Percentiles rank a stretch among this genome's conserved stretches.
Conservation (phyloP, 257 asterid genomes). For the Capsicum baccatum region DNA sequence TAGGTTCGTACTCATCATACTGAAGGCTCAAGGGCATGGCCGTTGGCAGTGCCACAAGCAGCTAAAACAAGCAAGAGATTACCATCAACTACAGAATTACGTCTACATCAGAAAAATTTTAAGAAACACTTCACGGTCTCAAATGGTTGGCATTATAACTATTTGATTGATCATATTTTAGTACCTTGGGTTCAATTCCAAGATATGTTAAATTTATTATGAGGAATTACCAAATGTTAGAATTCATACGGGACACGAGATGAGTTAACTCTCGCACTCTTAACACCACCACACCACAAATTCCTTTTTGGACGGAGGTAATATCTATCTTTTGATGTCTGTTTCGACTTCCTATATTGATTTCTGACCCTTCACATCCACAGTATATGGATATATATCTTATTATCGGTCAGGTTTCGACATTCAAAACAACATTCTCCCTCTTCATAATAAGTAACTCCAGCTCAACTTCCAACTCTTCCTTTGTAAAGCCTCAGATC, state of each 20-base stretch:
- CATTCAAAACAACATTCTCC: background rate
- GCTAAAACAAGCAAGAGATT: slow-evolving; percentile 49
- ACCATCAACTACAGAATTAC: slow-evolving; percentile 11
- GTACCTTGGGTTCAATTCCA: background rate
- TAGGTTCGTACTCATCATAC: slow-evolving; percentile 71
- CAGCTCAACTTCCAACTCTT: slow-evolving; percentile 2
- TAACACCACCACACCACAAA: background rate
- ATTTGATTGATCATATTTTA: background rate
- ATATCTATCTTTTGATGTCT: background rate
- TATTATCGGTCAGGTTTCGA: background rate
- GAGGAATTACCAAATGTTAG: background rate
- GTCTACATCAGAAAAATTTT: slow-evolving; percentile 22
- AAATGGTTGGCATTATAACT: background rate
- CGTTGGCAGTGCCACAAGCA: slow-evolving; percentile 68
- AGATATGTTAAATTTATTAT: background rate
- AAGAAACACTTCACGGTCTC: background rate
- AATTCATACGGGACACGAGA: background rate
- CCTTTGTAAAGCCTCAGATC: background rate
- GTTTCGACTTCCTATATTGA: background rate
- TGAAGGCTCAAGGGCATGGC: slow-evolving; percentile 88
- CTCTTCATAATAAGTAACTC: slow-evolving; percentile 15
- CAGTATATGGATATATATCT: background rate
- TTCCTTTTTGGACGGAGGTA: background rate
- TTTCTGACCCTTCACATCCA: background rate
- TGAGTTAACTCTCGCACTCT: background rate